phyloP scores from a whole-genome alignment of 441 rosid species.

The Gossypium gossypioides region DNA sequence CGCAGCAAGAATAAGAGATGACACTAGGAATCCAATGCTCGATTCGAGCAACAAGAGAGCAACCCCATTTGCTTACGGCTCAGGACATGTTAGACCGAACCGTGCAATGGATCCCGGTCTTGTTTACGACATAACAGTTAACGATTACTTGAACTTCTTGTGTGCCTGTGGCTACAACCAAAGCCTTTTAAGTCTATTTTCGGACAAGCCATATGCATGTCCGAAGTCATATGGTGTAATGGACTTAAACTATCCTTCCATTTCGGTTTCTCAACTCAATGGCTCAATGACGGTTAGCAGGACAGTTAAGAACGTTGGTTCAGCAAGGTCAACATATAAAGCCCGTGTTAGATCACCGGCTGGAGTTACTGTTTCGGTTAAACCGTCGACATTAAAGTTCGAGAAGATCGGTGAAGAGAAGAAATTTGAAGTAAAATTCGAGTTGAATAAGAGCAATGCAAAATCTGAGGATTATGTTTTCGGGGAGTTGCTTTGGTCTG shows the following conservation, averaged over 20 bases:
- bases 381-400: slow-evolving; percentile 32
- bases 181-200: slow-evolving; percentile 19
- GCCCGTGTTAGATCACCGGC: slow-evolving; percentile 20
- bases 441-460: background rate
- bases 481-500: slow-evolving; percentile 49
- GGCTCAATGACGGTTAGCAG: slow-evolving; percentile 20
- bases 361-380: slow-evolving; percentile 25
- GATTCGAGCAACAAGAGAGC: slow-evolving; percentile 26
- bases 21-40: slow-evolving; percentile 18
- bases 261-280: slow-evolving; percentile 28
- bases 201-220: slow-evolving; percentile 19
- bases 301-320: slow-evolving; percentile 48
- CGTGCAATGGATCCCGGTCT: slow-evolving; percentile 53
- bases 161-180: slow-evolving; percentile 42
- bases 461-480: slow-evolving; percentile 21
- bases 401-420: slow-evolving; percentile 32
- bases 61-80: slow-evolving; percentile 49
- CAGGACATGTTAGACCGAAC: slow-evolving; percentile 54
- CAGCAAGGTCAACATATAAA: slow-evolving; percentile 31
- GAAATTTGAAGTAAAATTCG: slow-evolving; percentile 29
- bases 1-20: slow-evolving; percentile 30
- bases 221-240: slow-evolving; percentile 25
- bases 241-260: slow-evolving; percentile 66
- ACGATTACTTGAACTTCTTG: slow-evolving; percentile 43
- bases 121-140: slow-evolving; percentile 33